A percentile compares a stretch with the other conserved stretches of the same genome.
phyloP scores from a whole-genome alignment of 2,329 filamentous ascomycete species.

The Nannizzia gypsea region DNA sequence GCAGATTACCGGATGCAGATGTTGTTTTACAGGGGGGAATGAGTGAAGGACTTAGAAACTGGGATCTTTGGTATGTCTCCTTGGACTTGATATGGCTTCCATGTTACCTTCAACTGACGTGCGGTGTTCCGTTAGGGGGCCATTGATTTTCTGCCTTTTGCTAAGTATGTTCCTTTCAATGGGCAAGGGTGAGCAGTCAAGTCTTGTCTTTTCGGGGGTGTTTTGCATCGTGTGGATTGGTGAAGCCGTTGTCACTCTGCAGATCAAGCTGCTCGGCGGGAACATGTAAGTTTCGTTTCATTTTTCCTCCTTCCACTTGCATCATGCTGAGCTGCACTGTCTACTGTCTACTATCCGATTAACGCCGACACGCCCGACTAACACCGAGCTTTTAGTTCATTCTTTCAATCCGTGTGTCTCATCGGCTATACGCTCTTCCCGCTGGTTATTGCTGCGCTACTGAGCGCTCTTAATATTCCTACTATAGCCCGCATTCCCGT shows the following conservation, averaged over 20 bases:
- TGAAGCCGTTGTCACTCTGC: conserved; percentile 90
- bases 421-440: conserved; percentile 98
- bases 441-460: conserved; percentile 78
- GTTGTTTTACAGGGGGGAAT: conserved; percentile 57
- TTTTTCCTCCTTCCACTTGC: background rate
- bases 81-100: background rate
- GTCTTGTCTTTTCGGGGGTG: conserved; percentile 85
- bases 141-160: conserved; percentile 83
- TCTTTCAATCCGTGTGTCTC: conserved; percentile 94
- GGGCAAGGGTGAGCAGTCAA: conserved; percentile 68
- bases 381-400: conserved; percentile 53
- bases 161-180: conserved; percentile 80
- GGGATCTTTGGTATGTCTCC: conserved; percentile 69
- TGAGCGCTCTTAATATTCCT: conserved; percentile 71
- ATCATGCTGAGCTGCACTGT: background rate
- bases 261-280: conserved; percentile 91
- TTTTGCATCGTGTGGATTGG: conserved; percentile 97
- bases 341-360: background rate
- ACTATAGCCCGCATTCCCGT: conserved; percentile 78
- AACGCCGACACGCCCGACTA: background rate
- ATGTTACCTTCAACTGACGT: background rate
- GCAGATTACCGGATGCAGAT: conserved; percentile 57
- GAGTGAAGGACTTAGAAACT: conserved; percentile 84
- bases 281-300: conserved; percentile 64
- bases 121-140: conserved; percentile 50